These are phyloP conservation scores for Ilex asprella DNA, from an alignment of 257 asterid species.

Conservation along the genomic window DNA sequence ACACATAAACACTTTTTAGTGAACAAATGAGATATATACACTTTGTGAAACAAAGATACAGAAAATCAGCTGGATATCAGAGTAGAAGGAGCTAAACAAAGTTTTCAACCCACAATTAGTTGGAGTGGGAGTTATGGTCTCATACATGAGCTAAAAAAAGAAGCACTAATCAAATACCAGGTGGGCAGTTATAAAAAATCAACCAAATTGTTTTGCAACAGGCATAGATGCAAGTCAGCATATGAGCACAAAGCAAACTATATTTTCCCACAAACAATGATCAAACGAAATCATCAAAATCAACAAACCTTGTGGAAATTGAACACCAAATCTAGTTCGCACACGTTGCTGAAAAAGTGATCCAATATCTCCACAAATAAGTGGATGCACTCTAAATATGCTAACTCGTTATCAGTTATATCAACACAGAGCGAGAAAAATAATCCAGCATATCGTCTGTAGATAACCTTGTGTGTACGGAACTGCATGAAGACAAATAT, in stretches of 20 bases:
- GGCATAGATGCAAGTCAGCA: not conserved
- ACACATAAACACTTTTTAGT: too few species aligned
- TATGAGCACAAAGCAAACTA: not conserved
- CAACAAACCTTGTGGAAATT: conserved; percentile 90
- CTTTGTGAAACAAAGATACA: too few species aligned
- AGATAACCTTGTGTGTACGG: conserved; percentile 90
- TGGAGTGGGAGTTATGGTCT: too few species aligned
- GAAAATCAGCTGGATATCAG: too few species aligned
- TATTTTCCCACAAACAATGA: conserved; percentile 3
- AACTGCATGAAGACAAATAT: conserved; percentile 43
- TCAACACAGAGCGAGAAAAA: conserved; percentile 95
- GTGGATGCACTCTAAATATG: conserved; percentile 83
- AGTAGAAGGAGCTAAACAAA: too few species aligned
- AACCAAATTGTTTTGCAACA: not conserved
- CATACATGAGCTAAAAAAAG: too few species aligned
- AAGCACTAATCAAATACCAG: too few species aligned
- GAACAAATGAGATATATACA: too few species aligned
- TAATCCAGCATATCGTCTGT: conserved; percentile 94
- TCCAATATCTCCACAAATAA: conserved; percentile 96
- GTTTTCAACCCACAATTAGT: not conserved
- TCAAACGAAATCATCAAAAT: not conserved
- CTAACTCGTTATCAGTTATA: conserved; percentile 92
- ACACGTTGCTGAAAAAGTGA: conserved; percentile 95
- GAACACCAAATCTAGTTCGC: conserved; percentile 92
- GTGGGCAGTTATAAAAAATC: not conserved